phyloP scores from a whole-genome alignment of 305 asterid genomes.

The Fraxinus floribunda region DNA sequence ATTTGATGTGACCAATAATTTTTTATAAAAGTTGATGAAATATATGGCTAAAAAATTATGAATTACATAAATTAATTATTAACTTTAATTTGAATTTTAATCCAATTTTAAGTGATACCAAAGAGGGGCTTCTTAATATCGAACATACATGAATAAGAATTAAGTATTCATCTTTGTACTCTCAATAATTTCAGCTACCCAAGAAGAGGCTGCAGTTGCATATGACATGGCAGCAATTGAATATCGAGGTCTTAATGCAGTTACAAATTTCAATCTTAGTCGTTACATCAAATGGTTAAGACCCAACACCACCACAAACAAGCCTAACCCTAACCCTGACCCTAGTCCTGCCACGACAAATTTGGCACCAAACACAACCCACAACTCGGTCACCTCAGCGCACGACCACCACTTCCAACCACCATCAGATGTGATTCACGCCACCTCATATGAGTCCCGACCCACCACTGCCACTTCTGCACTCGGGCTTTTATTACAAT shows the following conservation, averaged over 20 bases:
- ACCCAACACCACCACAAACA: slow-evolving; percentile 33
- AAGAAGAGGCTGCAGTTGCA: slow-evolving; percentile 83
- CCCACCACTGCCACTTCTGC: slow-evolving; percentile 48
- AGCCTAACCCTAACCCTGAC: slow-evolving; percentile 11
- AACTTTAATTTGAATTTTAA: too few relatives aligned
- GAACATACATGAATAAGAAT: neutral
- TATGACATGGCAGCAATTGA: slow-evolving; percentile 87
- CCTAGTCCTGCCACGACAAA: neutral
- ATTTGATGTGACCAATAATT: too few relatives aligned
- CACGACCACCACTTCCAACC: slow-evolving; percentile 31
- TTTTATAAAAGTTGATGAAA: too few relatives aligned
- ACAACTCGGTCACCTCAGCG: slow-evolving; percentile 23
- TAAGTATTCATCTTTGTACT: neutral
- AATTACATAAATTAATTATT: too few relatives aligned
- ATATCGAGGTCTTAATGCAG: slow-evolving; percentile 75
- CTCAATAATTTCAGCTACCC: slow-evolving; percentile 51
- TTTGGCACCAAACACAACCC: slow-evolving; percentile 18
- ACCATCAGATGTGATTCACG: slow-evolving; percentile 13
- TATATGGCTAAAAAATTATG: neutral
- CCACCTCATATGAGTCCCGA: slow-evolving; percentile 31
- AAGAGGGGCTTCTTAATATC: too few relatives aligned
- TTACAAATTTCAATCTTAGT: slow-evolving; percentile 75
- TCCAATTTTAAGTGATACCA: neutral
- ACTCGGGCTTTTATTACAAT: slow-evolving; percentile 68
- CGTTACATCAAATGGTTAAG: slow-evolving; percentile 81